Evolutionary conservation across 352 stramenopile genomes (phyloP).

Genomic region (Pythium brassicae): DNA sequence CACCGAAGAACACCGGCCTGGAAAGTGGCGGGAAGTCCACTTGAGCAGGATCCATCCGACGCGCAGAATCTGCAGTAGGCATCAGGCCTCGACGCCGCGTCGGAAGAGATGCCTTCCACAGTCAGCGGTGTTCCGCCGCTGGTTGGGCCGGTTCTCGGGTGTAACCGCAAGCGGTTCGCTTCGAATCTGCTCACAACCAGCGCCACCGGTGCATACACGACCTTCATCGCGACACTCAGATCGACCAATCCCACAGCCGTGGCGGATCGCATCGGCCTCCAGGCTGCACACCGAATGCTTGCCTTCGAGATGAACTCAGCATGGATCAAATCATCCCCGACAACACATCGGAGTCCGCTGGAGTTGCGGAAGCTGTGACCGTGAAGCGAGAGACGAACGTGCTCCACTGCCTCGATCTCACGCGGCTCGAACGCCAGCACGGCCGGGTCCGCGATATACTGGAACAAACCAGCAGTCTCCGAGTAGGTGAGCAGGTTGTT

Average conservation of each 20-base stretch:
- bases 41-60: not conserved
- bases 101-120: not conserved
- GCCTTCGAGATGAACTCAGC: constrained; percentile 24
- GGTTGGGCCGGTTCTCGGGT: not conserved
- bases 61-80: constrained; percentile 1
- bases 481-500: constrained; percentile 64
- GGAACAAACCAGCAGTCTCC: constrained; percentile 17
- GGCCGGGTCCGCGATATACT: constrained; percentile 31
- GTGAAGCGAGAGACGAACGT: constrained; percentile 13
- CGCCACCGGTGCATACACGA: not conserved
- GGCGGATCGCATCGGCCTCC: constrained; percentile 7
- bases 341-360: constrained; percentile 24
- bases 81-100: not conserved
- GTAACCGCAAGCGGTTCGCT: not conserved
- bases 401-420: constrained; percentile 8
- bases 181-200: constrained; percentile 1
- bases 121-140: constrained; percentile 4
- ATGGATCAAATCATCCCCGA: constrained; percentile 24
- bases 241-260: constrained; percentile 32
- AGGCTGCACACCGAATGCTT: constrained; percentile 16
- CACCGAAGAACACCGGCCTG: not conserved
- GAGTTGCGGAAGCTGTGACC: constrained; percentile 38
- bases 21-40: not conserved
- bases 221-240: constrained; percentile 11
- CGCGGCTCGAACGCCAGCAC: constrained; percentile 30